Evolutionary conservation across 768 basidiomycete genomes (phyloP).

Genomic region (Tylopilus sp.): DNA sequence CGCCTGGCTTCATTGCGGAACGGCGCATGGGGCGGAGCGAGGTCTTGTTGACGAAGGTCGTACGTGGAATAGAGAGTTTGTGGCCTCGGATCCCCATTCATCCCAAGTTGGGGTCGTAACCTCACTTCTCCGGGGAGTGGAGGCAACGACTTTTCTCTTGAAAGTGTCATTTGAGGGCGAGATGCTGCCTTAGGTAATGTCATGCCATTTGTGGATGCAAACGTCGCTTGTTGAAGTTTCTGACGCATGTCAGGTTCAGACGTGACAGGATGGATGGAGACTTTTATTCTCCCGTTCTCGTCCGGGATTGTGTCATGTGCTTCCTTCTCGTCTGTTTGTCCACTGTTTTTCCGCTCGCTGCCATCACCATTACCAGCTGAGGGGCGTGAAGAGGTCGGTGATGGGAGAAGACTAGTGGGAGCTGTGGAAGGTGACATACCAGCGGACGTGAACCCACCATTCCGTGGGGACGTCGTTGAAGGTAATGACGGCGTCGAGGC

Average conservation of each 20-base stretch:
- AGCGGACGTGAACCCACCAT: conserved; percentile 47
- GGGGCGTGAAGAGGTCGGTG: conserved; percentile 69
- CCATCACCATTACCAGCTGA: conserved; percentile 56
- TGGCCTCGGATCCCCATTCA: conserved; percentile 47
- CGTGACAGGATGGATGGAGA: conserved; percentile 46
- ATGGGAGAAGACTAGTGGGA: conserved; percentile 71
- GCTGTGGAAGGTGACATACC: conserved; percentile 74
- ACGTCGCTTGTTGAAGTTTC: conserved; percentile 37
- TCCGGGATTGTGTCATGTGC: conserved; percentile 27
- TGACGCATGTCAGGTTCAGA: conserved; percentile 65
- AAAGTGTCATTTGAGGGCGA: conserved; percentile 23
- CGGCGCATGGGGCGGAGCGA: conserved; percentile 59
- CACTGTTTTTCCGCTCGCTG: conserved; percentile 40
- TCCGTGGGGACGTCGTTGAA: conserved; percentile 55
- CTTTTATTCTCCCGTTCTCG: conserved; percentile 36
- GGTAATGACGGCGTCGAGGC: conserved; percentile 69
- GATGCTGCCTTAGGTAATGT: conserved; percentile 23
- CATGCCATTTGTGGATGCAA: conserved; percentile 32
- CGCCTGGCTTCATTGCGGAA: conserved; percentile 63
- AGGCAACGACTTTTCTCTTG: conserved; percentile 73
- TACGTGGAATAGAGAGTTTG: conserved; percentile 63
- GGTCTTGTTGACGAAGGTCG: conserved; percentile 54
- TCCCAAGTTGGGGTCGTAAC: conserved; percentile 34
- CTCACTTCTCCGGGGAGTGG: conserved; percentile 63
- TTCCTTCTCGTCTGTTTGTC: conserved; percentile 44